phyloP scores from a whole-genome alignment of 176 grass and related monocot species.

The Chrysopogon serrulatus region DNA sequence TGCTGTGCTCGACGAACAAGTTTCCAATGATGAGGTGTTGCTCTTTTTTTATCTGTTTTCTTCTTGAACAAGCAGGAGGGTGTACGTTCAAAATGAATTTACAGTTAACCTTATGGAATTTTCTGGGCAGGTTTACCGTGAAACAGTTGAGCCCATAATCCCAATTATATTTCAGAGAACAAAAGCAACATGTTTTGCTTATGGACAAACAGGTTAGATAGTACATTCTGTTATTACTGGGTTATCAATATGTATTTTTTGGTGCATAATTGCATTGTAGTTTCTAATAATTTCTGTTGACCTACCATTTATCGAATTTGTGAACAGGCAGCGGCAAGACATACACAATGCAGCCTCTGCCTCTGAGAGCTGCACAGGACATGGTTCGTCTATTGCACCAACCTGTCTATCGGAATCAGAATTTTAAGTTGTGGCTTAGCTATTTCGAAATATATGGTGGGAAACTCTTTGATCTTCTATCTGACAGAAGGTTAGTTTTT shows the following conservation, averaged over 20 bases:
- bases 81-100: slow-evolving; percentile 1
- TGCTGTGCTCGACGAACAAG: slow-evolving; percentile 89
- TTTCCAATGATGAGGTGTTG: slow-evolving; percentile 93
- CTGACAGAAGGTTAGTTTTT: slow-evolving; percentile 77
- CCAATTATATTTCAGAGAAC: slow-evolving; percentile 97
- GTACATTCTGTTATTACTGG: background rate
- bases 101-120: slow-evolving; percentile 18
- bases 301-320: background rate
- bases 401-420: slow-evolving; percentile 82
- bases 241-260: slow-evolving; percentile 8
- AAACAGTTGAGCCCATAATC: slow-evolving; percentile 96
- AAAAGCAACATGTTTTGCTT: slow-evolving; percentile 98
- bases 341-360: slow-evolving; percentile 97
- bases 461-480: slow-evolving; percentile 99
- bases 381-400: slow-evolving; percentile 78
- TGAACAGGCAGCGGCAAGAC: slow-evolving; percentile 97
- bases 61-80: background rate
- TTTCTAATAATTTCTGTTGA: background rate
- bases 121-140: slow-evolving; percentile 75
- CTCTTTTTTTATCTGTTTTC: slow-evolving; percentile 1
- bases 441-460: slow-evolving; percentile 99
- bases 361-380: slow-evolving; percentile 84
- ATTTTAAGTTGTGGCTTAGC: slow-evolving; percentile 99
- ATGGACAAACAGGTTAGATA: slow-evolving; percentile 94
- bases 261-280: background rate